phyloP scores from a whole-genome alignment of 768 basidiomycete species.

The Mycena rebaudengoi region DNA sequence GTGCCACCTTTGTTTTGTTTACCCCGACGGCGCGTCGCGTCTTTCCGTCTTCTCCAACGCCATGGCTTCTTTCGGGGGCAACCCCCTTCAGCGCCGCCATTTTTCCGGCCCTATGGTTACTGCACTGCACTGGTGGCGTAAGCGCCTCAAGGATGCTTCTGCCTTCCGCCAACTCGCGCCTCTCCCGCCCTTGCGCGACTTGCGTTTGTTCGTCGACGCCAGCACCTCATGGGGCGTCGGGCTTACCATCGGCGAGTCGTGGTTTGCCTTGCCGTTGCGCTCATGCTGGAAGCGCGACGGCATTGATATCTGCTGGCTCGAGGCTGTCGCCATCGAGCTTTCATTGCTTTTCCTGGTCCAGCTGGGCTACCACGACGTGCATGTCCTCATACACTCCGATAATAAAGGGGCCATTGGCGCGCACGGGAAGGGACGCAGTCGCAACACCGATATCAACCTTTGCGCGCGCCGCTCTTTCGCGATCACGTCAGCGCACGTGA shows the following conservation, averaged over 20 bases:
- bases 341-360: constrained; percentile 6
- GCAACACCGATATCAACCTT: not conserved
- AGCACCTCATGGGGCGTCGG: constrained; percentile 52
- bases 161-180: constrained; percentile 24
- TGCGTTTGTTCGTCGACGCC: constrained; percentile 44
- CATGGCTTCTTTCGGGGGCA: constrained; percentile 29
- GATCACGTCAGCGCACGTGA: not conserved
- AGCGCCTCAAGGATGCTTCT: not conserved
- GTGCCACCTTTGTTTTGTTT: constrained; percentile 41
- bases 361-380: not conserved
- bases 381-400: constrained; percentile 2
- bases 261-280: constrained; percentile 37
- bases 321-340: constrained; percentile 31
- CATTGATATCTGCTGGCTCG: constrained; percentile 35
- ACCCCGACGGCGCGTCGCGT: constrained; percentile 32
- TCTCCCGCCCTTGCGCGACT: constrained; percentile 3
- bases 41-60: constrained; percentile 37
- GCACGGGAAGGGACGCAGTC: not conserved
- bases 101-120: constrained; percentile 31
- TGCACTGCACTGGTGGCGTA: constrained; percentile 45
- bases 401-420: constrained; percentile 6
- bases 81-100: constrained; percentile 16
- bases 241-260: constrained; percentile 33
- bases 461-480: not conserved
- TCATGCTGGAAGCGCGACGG: constrained; percentile 22